Base-by-base conservation (phyloP, 306 rosid species). In the Malus fusca region DNA sequence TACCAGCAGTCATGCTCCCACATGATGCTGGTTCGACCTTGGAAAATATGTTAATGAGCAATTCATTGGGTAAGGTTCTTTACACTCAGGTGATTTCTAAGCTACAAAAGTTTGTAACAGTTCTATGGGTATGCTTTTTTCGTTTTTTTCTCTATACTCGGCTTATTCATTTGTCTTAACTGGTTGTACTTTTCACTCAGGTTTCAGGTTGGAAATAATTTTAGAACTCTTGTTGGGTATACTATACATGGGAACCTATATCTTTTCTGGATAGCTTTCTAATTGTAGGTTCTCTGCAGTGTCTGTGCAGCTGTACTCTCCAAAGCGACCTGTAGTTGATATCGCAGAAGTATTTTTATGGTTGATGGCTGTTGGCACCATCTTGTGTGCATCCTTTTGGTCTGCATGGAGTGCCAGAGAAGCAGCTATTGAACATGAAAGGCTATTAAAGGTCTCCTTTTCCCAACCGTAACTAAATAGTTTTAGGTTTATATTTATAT, bases 331-430 rank as follows among this genome's bases (percentile, higher is more conserved):
- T 0, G 85, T 87, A 56, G 96, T 96, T 6, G 98, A 96, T 77
- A 78, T 89, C 84, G 98, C 99, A 0, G 99, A 96, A 88, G 97
- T 92, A 73, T 90, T 96, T 87, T 87, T 92, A 59, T 92, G 99
- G 99, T 46, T 96, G 84, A 90, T 96, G 93, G 97, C 97, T 21
- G 96, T 92, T 5, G 90, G 96, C 77, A 92, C 97, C 72, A 89
- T 96, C 80, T 81, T 90, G 75, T 89, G 98, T 77, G 93, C 99
- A 44, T 96, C 99, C 63, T 96, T 83, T 86, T 96, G 99, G 99
- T 92, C 99, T 65, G 98, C 99, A 4, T 92, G 97, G 93, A 86
- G 88, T 62, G 81, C 96, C 61, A 82, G 92, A 76, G 91, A 96
- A 89, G 91, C 92, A 55, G 87, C 87, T 56, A 68, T 85, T 69